Evolutionary conservation across 1,284 basidiomycete species (phyloP).

Genomic region (Leccinum angustisporum): DNA sequence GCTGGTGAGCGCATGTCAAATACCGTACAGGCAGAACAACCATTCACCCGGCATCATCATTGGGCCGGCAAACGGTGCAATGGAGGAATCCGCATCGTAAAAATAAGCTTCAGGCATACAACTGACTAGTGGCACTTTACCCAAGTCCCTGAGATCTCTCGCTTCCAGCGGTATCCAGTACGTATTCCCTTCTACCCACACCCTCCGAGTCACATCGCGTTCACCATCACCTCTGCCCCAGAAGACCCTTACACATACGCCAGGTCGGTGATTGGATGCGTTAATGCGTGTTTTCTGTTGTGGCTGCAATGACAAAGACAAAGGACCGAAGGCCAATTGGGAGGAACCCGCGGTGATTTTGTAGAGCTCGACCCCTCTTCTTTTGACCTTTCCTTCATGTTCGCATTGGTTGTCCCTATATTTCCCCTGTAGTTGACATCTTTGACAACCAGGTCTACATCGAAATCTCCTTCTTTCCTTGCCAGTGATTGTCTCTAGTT

Average conservation of each 20-base stretch:
- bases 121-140: conserved; percentile 91
- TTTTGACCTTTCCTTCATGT: conserved; percentile 60
- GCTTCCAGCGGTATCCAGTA: conserved; percentile 90
- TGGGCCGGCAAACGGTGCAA: conserved; percentile 77
- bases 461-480: conserved; percentile 20
- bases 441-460: conserved; percentile 77
- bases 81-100: conserved; percentile 84
- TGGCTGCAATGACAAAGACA: conserved; percentile 72
- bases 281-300: conserved; percentile 75
- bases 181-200: conserved; percentile 25
- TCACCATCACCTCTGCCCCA: conserved; percentile 91
- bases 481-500: background rate
- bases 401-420: conserved; percentile 84
- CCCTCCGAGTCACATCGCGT: conserved; percentile 36
- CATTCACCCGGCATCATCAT: no score
- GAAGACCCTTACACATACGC: conserved; percentile 60
- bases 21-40: conserved; percentile 75
- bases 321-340: conserved; percentile 42
- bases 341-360: conserved; percentile 53
- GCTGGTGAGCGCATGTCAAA: conserved; percentile 44
- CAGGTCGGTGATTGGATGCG: conserved; percentile 89
- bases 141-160: conserved; percentile 80
- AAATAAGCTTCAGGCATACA: conserved; percentile 86
- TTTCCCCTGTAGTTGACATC: conserved; percentile 88
- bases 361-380: conserved; percentile 64